Conservation (phyloP, 257 asterid species). For the Catharanthus roseus region DNA sequence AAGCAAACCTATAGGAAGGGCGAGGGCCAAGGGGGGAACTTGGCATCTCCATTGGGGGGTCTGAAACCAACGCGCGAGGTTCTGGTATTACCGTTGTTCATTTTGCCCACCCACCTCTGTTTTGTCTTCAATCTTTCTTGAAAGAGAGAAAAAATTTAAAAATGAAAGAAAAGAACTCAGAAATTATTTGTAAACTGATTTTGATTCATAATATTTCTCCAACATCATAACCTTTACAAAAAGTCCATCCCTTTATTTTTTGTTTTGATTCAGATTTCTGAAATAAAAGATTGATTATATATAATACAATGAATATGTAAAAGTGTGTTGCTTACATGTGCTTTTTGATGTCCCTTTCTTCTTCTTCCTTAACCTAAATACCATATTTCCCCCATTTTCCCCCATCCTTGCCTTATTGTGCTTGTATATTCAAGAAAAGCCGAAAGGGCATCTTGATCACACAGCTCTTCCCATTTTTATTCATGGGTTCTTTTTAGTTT, state of each 20-base stretch:
- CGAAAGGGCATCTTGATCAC: conserved; percentile 15
- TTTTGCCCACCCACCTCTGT: conserved; percentile 14
- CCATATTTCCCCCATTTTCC: conserved; percentile 8
- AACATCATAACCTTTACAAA: conserved; percentile 29
- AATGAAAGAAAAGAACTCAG: too few relatives aligned
- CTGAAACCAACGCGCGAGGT: conserved; percentile 5
- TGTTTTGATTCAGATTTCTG: conserved; percentile 22
- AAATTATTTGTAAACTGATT: neutral
- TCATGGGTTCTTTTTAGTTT: conserved; percentile 23
- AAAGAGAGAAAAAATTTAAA: neutral
- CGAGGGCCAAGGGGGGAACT: too few relatives aligned
- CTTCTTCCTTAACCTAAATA: conserved; percentile 19
- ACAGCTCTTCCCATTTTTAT: conserved; percentile 16
- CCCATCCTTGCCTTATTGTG: too few relatives aligned
- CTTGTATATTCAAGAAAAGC: neutral
- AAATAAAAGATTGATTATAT: conserved; percentile 2
- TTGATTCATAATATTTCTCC: conserved; percentile 3
- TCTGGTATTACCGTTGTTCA: conserved; percentile 26
- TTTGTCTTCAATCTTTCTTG: neutral
- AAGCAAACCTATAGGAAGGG: too few relatives aligned
- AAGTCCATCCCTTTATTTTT: conserved; percentile 23
- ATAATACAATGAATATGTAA: conserved; percentile 19
- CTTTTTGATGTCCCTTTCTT: conserved; percentile 31
- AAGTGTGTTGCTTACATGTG: conserved; percentile 57
- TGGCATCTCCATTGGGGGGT: neutral